Percentiles rank a stretch among this genome's conserved stretches.
These are phyloP conservation scores for Lablab purpureus DNA, from an alignment of 306 rosid species.

Conservation along the genomic window DNA sequence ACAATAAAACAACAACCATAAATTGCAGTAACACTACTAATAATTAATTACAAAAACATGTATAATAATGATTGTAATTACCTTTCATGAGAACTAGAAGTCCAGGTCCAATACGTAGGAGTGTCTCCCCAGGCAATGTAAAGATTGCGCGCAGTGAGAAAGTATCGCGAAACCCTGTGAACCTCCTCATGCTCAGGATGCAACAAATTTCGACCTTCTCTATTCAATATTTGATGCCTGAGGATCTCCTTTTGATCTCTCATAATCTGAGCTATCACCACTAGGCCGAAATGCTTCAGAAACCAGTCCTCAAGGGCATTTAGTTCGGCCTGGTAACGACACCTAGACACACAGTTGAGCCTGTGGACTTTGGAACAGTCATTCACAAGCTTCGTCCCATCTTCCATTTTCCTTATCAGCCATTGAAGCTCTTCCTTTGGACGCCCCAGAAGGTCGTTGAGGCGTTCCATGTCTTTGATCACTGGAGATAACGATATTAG, in stretches of 20 bases:
- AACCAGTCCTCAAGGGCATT: background rate
- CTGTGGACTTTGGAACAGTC: background rate
- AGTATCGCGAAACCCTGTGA: no score
- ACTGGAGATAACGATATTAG: background rate
- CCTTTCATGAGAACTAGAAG: no score
- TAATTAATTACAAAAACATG: no score
- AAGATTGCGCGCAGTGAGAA: no score
- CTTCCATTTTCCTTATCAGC: background rate
- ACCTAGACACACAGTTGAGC: background rate
- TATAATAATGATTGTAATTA: no score
- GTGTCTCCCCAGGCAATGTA: no score
- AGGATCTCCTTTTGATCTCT: conserved; percentile 16
- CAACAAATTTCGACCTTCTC: no score
- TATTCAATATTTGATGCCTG: no score
- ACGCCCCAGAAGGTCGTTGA: background rate
- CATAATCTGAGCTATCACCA: background rate
- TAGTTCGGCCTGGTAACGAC: background rate
- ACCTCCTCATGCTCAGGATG: no score
- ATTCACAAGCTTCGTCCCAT: background rate
- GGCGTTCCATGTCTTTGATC: background rate
- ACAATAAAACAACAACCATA: no score
- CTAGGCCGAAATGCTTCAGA: background rate
- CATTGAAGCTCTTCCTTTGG: background rate
- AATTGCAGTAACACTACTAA: no score
- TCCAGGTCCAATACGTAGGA: no score